Base-by-base conservation (phyloP, 345 rosid genomes). In the Eucalyptus tenuipes region DNA sequence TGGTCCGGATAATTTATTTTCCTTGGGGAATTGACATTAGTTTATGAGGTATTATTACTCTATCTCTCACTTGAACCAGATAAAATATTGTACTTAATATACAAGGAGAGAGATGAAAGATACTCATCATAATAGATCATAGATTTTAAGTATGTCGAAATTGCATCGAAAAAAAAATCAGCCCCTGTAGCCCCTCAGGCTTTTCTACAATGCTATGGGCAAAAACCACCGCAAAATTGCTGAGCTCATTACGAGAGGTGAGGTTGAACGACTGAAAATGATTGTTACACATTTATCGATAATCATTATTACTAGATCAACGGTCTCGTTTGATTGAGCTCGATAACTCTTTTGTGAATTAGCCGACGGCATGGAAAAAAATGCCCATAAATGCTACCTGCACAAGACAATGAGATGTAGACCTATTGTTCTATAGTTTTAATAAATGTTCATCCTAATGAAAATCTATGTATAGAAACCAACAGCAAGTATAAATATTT, bases 121-220 rank as follows among this genome's bases (percentile, higher is more conserved):
- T 33, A 68, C 10, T 10, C 1, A 55, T 22, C 61, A 24, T 55
- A 12, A 24, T 22, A 9, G 61, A 55, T 55, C 9, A 22, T 4
- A 4, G 24, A 20, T 22, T 4, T 55, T 24, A 55, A 27, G 22
- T 55, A 55, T 4, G 5, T 22, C 4, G 29, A 55, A 55, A 61
- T 57, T 57, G 64, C 7, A 25, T 25, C 14, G 3, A 10, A 4
- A 53, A 8, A 53, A 53, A 10, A 25, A 25, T 57, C 13, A 3
- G 64, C 64, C 66, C 66, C 3, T 1, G 0, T 25, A 24, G 66
- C 7, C n/a, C 66, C n/a, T 57, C n/a, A 25, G 1, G 7, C n/a
- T 25, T 57, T 57, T 25, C n/a, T 25, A 57, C n/a, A 68, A 57
- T 24, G 7, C 13, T 1, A 57, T 11, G 42, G 42, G 44, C n/a